Percentiles rank a stretch among this genome's conserved stretches.
Evolutionary conservation across 2,329 filamentous ascomycete species (phyloP).

Genomic region (Ceratocystis eucalypticola): DNA sequence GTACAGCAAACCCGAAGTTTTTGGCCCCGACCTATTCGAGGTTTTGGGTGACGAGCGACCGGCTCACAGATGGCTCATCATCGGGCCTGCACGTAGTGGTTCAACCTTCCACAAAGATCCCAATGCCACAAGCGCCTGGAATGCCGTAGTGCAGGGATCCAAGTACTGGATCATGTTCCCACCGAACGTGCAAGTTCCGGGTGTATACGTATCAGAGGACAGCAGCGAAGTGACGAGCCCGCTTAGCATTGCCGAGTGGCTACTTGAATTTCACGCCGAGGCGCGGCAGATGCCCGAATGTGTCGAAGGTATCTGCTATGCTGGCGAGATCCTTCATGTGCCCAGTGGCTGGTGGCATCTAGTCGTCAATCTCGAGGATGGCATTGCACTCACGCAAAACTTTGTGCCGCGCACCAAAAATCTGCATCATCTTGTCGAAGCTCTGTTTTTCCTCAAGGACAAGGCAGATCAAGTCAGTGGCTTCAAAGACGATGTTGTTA

Average conservation of each 20-base stretch:
- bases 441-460: constrained; percentile 66
- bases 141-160: constrained; percentile 73
- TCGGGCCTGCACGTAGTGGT: constrained; percentile 74
- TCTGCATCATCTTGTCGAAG: constrained; percentile 51
- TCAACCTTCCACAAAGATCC: constrained; percentile 88
- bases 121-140: constrained; percentile 72
- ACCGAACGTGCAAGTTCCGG: constrained; percentile 62
- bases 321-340: constrained; percentile 81
- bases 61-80: constrained; percentile 82
- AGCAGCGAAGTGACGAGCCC: constrained; percentile 88
- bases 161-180: constrained; percentile 99
- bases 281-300: constrained; percentile 65
- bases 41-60: constrained; percentile 66
- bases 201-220: constrained; percentile 79
- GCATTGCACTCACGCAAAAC: constrained; percentile 87
- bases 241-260: constrained; percentile 92
- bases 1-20: constrained; percentile 74
- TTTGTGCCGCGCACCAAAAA: constrained; percentile 59
- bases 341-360: constrained; percentile 95
- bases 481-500: constrained; percentile 56
- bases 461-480: constrained; percentile 79
- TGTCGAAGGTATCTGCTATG: constrained; percentile 67
- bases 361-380: constrained; percentile 74
- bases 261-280: constrained; percentile 75
- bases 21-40: constrained; percentile 74